phyloP scores from a whole-genome alignment of 73 alveolate genomes.

The Paramecium pentaurelia region DNA sequence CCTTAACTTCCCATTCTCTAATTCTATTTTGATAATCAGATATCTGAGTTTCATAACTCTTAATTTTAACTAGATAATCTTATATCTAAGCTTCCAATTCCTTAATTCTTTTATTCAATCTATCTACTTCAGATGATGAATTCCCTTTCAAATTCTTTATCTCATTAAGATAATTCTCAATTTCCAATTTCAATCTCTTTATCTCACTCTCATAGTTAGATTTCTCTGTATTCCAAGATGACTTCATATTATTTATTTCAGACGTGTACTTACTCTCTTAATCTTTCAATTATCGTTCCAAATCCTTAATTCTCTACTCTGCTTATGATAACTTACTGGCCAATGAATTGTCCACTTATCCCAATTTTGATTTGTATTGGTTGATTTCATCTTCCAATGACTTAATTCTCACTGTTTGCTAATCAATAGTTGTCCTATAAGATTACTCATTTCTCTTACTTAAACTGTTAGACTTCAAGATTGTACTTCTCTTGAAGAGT shows the following conservation, averaged over 20 bases:
- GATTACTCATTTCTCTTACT: neutral
- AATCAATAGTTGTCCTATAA: neutral
- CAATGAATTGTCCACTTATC: conserved; percentile 8
- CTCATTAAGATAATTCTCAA: neutral
- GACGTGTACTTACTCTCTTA: neutral
- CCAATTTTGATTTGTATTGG: conserved; percentile 12
- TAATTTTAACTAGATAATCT: neutral
- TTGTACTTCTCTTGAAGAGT: neutral
- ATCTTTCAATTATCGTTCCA: neutral
- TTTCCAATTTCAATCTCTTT: neutral
- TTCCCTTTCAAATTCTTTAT: neutral
- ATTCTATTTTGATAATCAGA: neutral
- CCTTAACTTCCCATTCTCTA: neutral
- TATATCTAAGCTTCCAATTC: neutral
- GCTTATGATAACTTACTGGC: conserved; percentile 9
- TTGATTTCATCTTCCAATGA: neutral
- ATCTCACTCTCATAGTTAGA: conserved; percentile 19
- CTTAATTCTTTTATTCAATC: neutral
- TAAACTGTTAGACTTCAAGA: neutral
- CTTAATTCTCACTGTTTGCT: neutral
- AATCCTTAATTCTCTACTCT: conserved; percentile 14
- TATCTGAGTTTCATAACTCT: neutral
- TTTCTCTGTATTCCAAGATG: neutral
- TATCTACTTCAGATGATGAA: neutral
- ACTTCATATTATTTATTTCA: neutral